Evolutionary conservation across 2,329 filamentous ascomycete species (phyloP).

Genomic region (Thelonectria rubi): DNA sequence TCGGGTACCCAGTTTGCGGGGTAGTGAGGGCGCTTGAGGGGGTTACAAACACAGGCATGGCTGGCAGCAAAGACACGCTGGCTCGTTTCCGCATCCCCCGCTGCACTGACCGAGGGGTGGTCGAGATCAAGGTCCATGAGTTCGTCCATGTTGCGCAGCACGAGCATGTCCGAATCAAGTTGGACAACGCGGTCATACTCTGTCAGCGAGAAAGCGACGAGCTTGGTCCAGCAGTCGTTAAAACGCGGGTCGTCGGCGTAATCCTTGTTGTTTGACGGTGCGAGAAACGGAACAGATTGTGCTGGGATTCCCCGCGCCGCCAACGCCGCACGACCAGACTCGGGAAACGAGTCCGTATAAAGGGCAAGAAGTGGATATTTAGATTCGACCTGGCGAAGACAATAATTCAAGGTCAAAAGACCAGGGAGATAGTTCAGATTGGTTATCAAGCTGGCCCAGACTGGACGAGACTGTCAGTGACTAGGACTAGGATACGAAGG

Average conservation of each 20-base stretch:
- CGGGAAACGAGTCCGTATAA: slow-evolving; percentile 81
- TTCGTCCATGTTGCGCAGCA: slow-evolving; percentile 87
- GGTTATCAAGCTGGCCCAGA: slow-evolving; percentile 90
- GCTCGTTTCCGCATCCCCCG: slow-evolving; percentile 44
- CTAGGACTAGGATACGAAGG: slow-evolving; percentile 12
- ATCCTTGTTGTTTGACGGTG: slow-evolving; percentile 71
- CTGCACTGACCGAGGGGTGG: slow-evolving; percentile 43
- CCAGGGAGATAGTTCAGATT: slow-evolving; percentile 84
- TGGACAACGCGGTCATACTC: slow-evolving; percentile 84
- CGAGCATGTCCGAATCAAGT: slow-evolving; percentile 89
- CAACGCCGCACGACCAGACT: slow-evolving; percentile 74
- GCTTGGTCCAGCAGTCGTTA: slow-evolving; percentile 90
- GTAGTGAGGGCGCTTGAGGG: slow-evolving; percentile 80
- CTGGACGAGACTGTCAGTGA: slow-evolving; percentile 52
- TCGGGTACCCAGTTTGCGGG: slow-evolving; percentile 71
- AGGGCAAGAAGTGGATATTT: slow-evolving; percentile 83
- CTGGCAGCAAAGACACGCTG: slow-evolving; percentile 80
- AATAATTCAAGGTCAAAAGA: slow-evolving; percentile 82
- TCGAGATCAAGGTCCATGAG: slow-evolving; percentile 85
- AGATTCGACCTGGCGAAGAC: slow-evolving; percentile 70
- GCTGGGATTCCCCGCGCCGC: slow-evolving; percentile 73
- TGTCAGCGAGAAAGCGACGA: slow-evolving; percentile 78
- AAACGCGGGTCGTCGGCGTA: slow-evolving; percentile 84
- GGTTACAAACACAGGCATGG: slow-evolving; percentile 89
- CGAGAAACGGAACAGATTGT: slow-evolving; percentile 76